phyloP scores from a whole-genome alignment of 306 rosid species.

The Acacia confusa region DNA sequence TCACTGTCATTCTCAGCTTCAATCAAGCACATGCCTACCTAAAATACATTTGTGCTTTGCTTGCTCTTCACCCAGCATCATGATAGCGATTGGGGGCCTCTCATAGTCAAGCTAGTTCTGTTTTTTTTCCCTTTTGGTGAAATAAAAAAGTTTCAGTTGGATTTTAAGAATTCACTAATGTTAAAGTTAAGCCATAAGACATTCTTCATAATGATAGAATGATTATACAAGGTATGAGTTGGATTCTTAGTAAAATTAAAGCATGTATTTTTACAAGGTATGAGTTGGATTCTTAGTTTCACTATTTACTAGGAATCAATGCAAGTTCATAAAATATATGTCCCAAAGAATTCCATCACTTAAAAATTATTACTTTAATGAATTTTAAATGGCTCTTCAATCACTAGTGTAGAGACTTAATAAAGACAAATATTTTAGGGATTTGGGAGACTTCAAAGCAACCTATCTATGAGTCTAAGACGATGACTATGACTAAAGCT shows the following conservation, averaged over 20 bases:
- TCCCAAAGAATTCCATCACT: background rate
- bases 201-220: background rate
- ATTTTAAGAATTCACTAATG: background rate
- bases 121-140: background rate
- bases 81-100: constrained; percentile 28
- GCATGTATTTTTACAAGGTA: background rate
- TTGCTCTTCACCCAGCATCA: constrained; percentile 40
- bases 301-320: background rate
- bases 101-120: constrained; percentile 24
- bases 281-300: background rate
- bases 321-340: background rate
- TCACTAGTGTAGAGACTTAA: too few species aligned
- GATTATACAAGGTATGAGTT: background rate
- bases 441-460: constrained; percentile 40
- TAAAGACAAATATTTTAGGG: constrained; percentile 16
- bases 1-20: constrained; percentile 44
- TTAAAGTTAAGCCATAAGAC: background rate
- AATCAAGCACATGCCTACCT: constrained; percentile 53
- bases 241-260: background rate
- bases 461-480: constrained; percentile 41
- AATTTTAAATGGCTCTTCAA: background rate
- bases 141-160: background rate
- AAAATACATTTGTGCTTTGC: constrained; percentile 33
- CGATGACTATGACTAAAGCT: constrained; percentile 31
- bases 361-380: background rate